A percentile compares a stretch with the other conserved stretches of the same genome.
Evolutionary conservation across 176 grass and related monocot genomes (phyloP).

Genomic region (Tillandsia leiboldiana): DNA sequence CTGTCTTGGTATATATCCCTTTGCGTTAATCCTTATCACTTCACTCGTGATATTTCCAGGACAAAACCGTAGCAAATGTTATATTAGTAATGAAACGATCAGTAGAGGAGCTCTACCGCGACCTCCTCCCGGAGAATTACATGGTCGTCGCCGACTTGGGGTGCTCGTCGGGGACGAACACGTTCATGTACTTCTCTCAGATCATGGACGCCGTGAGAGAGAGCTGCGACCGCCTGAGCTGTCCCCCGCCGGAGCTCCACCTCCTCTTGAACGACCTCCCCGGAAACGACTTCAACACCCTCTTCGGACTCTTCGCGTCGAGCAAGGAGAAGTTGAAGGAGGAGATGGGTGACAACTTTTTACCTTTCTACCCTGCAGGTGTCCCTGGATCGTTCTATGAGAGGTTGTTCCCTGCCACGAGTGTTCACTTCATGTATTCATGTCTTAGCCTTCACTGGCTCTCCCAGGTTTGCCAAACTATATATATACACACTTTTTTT

Average conservation of each 20-base stretch:
- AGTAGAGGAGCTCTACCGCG: not conserved
- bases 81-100: not conserved
- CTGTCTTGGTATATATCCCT: no score
- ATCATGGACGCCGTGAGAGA: conserved; percentile 1
- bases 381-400: not conserved
- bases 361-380: not conserved
- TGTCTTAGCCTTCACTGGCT: not conserved
- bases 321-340: conserved; percentile 8
- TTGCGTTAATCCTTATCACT: no score
- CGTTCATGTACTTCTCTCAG: conserved; percentile 5
- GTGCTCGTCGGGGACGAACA: conserved; percentile 9
- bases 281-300: conserved; percentile 12
- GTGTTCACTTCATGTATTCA: not conserved
- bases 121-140: not conserved
- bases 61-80: not conserved
- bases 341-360: not conserved
- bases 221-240: conserved; percentile 3
- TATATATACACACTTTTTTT: not conserved
- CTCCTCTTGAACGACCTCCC: conserved; percentile 7
- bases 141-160: conserved; percentile 13
- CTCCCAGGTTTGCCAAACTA: not conserved
- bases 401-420: not conserved
- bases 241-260: conserved; percentile 5
- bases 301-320: not conserved
- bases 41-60: not conserved